Conservation (phyloP, 257 asterid genomes). For the Mitragyna speciosa region DNA sequence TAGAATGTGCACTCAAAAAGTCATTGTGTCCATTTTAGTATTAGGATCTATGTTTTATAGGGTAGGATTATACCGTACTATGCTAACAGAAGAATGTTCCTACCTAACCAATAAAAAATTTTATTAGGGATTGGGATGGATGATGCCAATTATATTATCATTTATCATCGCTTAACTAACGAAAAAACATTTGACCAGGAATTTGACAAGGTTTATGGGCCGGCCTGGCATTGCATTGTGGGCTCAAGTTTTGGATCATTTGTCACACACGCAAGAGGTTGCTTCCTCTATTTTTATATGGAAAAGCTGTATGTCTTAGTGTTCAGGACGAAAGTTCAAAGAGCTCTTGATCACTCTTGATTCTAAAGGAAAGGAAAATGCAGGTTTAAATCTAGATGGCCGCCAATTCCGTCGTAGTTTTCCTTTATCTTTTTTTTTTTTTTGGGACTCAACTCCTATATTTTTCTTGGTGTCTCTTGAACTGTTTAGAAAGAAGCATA, state of each 20-base stretch:
- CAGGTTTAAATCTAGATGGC: not conserved
- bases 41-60: too few species aligned
- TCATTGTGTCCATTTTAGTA: too few species aligned
- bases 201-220: constrained; percentile 70
- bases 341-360: constrained; percentile 22
- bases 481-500: not conserved
- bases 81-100: too few species aligned
- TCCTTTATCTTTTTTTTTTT: not conserved
- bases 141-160: not conserved
- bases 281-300: constrained; percentile 69
- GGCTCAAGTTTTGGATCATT: constrained; percentile 80
- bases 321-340: constrained; percentile 68
- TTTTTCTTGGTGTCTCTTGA: not conserved
- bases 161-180: not conserved
- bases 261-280: constrained; percentile 69
- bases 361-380: not conserved
- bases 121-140: not conserved
- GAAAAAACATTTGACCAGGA: constrained; percentile 37
- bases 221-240: constrained; percentile 84
- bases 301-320: constrained; percentile 60
- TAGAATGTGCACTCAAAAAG: too few species aligned
- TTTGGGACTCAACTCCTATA: not conserved
- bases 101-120: too few species aligned
- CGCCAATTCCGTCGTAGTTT: not conserved
- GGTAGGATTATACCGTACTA: too few species aligned